These are phyloP conservation scores for Boletus rex-veris DNA, from an alignment of 768 basidiomycete species.

Conservation along the genomic window DNA sequence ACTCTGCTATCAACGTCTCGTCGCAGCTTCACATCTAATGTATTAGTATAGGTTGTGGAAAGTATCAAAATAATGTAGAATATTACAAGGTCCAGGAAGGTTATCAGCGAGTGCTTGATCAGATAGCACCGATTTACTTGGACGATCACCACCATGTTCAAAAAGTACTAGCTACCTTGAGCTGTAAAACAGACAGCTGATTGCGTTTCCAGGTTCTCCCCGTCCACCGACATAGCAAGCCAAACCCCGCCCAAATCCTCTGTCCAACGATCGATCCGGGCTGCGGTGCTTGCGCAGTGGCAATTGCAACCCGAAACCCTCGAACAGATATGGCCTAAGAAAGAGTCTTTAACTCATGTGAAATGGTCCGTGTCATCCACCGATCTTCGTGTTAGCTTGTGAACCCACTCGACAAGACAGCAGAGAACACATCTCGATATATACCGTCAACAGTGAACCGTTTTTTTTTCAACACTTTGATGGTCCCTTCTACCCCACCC, in stretches of 20 bases:
- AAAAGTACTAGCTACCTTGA: slow-evolving; percentile 48
- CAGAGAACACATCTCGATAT: slow-evolving; percentile 94
- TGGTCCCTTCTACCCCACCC: slow-evolving; percentile 86
- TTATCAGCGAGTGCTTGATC: slow-evolving; percentile 12
- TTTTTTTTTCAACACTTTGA: slow-evolving; percentile 97
- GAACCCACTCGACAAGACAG: slow-evolving; percentile 44
- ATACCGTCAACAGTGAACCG: slow-evolving; percentile 82
- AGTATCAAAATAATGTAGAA: slow-evolving; percentile 29
- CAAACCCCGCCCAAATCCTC: slow-evolving; percentile 93
- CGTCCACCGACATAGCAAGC: slow-evolving; percentile 78
- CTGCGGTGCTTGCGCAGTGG: slow-evolving; percentile 77
- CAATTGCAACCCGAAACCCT: slow-evolving; percentile 75
- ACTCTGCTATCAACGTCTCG: slow-evolving; percentile 30
- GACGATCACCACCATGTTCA: slow-evolving; percentile 56
- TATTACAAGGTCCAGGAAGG: slow-evolving; percentile 2
- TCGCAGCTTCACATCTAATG: slow-evolving; percentile 35
- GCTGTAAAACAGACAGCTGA: slow-evolving; percentile 7
- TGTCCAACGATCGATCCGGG: slow-evolving; percentile 84
- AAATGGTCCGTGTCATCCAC: slow-evolving; percentile 61
- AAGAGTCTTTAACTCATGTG: slow-evolving; percentile 86
- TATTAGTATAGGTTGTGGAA: slow-evolving; percentile 35
- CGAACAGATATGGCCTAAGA: slow-evolving; percentile 98
- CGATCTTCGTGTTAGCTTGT: slow-evolving; percentile 6
- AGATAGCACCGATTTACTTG: slow-evolving; percentile 5
- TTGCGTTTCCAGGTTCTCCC: slow-evolving; percentile 50